These are phyloP conservation scores for Colletotrichum camelliae DNA, from an alignment of 2,329 filamentous ascomycete species.

Conservation along the genomic window DNA sequence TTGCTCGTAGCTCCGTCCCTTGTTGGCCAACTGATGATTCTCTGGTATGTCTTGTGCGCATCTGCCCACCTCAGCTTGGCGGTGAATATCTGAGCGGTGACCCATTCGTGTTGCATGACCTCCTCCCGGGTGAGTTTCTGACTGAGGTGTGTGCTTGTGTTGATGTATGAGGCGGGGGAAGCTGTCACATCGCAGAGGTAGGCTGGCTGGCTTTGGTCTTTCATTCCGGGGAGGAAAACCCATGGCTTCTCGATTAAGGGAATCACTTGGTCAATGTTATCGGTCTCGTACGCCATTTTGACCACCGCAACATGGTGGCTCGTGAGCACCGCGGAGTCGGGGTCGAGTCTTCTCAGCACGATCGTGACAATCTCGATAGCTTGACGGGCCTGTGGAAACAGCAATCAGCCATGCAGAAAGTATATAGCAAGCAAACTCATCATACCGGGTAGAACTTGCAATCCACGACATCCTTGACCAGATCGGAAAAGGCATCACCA, in stretches of 20 bases:
- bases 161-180: constrained; percentile 63
- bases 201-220: constrained; percentile 37
- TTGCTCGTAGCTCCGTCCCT: constrained; percentile 69
- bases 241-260: constrained; percentile 69
- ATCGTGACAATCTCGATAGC: constrained; percentile 50
- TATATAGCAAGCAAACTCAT: not conserved
- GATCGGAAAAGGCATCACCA: constrained; percentile 44
- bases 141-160: constrained; percentile 61
- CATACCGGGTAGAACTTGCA: constrained; percentile 49
- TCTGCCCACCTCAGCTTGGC: constrained; percentile 65
- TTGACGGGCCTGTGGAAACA: constrained; percentile 45
- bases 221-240: constrained; percentile 65
- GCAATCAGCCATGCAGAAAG: not conserved
- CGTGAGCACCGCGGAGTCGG: constrained; percentile 70
- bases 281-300: constrained; percentile 62
- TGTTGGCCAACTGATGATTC: constrained; percentile 71
- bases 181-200: constrained; percentile 52
- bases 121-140: constrained; percentile 53
- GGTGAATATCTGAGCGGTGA: constrained; percentile 70
- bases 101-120: constrained; percentile 72
- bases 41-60: constrained; percentile 66
- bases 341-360: constrained; percentile 71
- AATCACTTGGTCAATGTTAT: constrained; percentile 59
- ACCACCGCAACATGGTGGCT: constrained; percentile 64
- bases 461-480: constrained; percentile 46